Base-by-base conservation (phyloP, 1,284 basidiomycete genomes). In the Peniophora sp. region DNA sequence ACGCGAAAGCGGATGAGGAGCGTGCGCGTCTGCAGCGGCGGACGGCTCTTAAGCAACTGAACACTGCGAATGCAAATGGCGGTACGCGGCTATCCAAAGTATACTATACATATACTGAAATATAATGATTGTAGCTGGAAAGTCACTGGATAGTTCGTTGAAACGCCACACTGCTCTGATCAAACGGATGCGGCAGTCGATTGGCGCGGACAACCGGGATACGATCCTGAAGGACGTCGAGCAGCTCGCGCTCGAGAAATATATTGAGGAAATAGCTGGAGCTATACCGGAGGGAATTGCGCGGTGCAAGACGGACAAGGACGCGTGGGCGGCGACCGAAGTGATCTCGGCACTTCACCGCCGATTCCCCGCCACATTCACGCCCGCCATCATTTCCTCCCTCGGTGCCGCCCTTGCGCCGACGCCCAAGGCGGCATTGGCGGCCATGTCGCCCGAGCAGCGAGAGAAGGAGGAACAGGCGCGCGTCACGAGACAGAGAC, bases 81-180 rank as follows among this genome's bases (percentile, higher is more conserved):
- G 81, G 84, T 79, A 55, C 54, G 63, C 44, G 3, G 18, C 46
- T 48, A 52, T 24, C 43, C 24, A 43, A 51, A 54, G 58, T 47
- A 24, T 44, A 35, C 15, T 18, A 22, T 17, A 17, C 17, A 20
- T 24, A 35, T 18, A 44, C 23, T 15, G n/a, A 44, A 88, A 85
- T 82, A 59, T 66, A 6, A 5, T 5, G 5, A 8, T 8, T n/a
- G 43, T 20, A 45, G 39, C 74, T 9, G 71, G 75, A 15, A 88
- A 79, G 62, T 58, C 70, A 14, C 75, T 94, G 34, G 94, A 97
- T 65, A 92, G 94, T 2, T 97, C 94, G 35, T 70, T 98, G 52
- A 97, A 93, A 69, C 85, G 91, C 20, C 93, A 98, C 66, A 97
- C 92, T 1, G 90, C 92, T 1, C 78, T 96, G 55, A 90, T 97